A percentile compares a stretch with the other conserved stretches of the same genome.
These are phyloP conservation scores for Fragilaria crotonensis DNA, from an alignment of 108 stramenopile genomes.

Conservation along the genomic window DNA sequence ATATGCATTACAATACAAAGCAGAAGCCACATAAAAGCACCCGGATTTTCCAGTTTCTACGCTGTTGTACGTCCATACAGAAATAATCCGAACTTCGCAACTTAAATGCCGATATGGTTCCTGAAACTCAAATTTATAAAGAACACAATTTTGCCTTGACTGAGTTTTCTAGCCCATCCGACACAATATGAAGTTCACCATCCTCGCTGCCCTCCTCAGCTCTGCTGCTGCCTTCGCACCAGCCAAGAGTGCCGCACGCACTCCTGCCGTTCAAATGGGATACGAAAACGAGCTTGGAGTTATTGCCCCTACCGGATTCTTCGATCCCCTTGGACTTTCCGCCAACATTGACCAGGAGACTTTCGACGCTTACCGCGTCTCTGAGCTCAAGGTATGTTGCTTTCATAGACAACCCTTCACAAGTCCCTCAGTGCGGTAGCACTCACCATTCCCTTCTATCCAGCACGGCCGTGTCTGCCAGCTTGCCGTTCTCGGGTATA, in stretches of 20 bases:
- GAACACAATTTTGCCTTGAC: too few relatives aligned
- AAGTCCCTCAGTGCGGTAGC: too few relatives aligned
- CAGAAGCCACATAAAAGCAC: too few relatives aligned
- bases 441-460: too few relatives aligned
- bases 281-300: conserved; percentile 20
- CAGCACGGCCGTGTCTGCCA: conserved; percentile 84
- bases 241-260: conserved; percentile 7
- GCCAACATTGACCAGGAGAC: conserved; percentile 53
- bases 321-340: conserved; percentile 37
- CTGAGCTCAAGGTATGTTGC: conserved; percentile 79
- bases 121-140: too few relatives aligned
- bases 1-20: too few relatives aligned
- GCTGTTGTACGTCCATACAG: too few relatives aligned
- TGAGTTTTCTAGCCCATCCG: too few relatives aligned
- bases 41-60: too few relatives aligned
- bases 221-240: conserved; percentile 11
- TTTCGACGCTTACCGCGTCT: conserved; percentile 66
- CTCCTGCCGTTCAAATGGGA: conserved; percentile 12
- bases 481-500: conserved; percentile 59
- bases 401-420: too few relatives aligned
- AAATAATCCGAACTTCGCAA: too few relatives aligned
- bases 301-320: conserved; percentile 12
- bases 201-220: conserved; percentile 3
- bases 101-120: too few relatives aligned
- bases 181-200: conserved; percentile 14